Percentiles rank a stretch among this genome's conserved stretches.
phyloP scores from a whole-genome alignment of 1,284 basidiomycete species.

The Volvariella surrecta region DNA sequence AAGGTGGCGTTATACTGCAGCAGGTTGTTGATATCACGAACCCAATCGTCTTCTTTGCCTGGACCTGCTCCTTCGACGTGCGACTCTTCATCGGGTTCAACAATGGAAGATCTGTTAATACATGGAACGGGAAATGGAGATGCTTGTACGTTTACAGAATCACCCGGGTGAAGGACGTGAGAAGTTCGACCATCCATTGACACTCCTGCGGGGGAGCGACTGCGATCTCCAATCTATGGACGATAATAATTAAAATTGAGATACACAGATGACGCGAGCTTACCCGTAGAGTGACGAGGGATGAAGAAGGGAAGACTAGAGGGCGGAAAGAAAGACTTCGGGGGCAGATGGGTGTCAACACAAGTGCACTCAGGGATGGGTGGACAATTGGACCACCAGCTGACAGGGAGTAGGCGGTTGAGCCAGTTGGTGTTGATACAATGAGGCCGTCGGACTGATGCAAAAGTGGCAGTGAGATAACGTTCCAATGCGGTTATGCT shows the following conservation, averaged over 20 bases:
- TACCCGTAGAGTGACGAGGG: constrained; percentile 76
- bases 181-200: constrained; percentile 90
- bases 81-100: constrained; percentile 35
- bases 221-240: constrained; percentile 72
- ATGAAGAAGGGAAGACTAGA: constrained; percentile 82
- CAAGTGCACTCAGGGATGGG: constrained; percentile 82
- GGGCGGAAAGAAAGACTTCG: constrained; percentile 90
- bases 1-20: constrained; percentile 91
- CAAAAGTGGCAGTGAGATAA: constrained; percentile 8
- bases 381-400: constrained; percentile 96
- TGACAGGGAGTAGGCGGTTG: constrained; percentile 94
- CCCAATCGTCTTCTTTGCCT: constrained; percentile 91
- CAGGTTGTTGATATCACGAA: constrained; percentile 90
- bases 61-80: constrained; percentile 49
- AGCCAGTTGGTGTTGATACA: constrained; percentile 93
- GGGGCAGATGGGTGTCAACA: constrained; percentile 93
- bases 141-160: constrained; percentile 79
- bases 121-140: constrained; percentile 91
- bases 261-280: constrained; percentile 18
- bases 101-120: constrained; percentile 76
- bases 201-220: constrained; percentile 81
- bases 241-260: background rate
- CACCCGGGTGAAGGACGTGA: constrained; percentile 72
- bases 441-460: constrained; percentile 88
- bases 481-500: constrained; percentile 5